These are phyloP conservation scores for Penicillium subrubescens DNA, from an alignment of 495 filamentous ascomycete genomes.

Conservation along the genomic window DNA sequence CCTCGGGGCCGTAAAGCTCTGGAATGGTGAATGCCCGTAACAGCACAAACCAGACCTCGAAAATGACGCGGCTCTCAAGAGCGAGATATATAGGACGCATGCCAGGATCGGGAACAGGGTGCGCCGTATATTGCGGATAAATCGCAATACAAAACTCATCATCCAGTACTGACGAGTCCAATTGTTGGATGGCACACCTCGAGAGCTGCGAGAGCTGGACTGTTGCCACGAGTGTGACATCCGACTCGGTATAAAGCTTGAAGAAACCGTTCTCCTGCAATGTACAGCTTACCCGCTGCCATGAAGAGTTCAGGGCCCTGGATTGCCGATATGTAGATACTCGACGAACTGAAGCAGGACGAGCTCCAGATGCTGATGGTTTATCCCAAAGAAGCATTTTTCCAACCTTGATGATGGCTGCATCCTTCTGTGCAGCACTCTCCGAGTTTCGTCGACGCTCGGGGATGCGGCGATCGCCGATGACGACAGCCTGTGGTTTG, in stretches of 20 bases:
- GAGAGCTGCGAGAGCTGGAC: conserved; percentile 90
- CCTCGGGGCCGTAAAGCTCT: conserved; percentile 76
- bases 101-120: conserved; percentile 54
- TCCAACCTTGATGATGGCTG: conserved; percentile 94
- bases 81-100: conserved; percentile 71
- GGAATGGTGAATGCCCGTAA: conserved; percentile 91
- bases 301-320: conserved; percentile 59
- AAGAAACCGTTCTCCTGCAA: conserved; percentile 95
- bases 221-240: conserved; percentile 73
- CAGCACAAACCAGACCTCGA: conserved; percentile 97
- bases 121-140: conserved; percentile 76
- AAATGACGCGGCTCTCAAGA: conserved; percentile 82
- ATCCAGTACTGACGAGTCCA: conserved; percentile 90
- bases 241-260: conserved; percentile 82
- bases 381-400: conserved; percentile 90
- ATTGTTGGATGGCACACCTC: conserved; percentile 82
- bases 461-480: conserved; percentile 51
- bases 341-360: conserved; percentile 42
- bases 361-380: conserved; percentile 45
- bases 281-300: conserved; percentile 89
- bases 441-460: conserved; percentile 64
- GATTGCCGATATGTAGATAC: conserved; percentile 58
- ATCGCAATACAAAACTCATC: conserved; percentile 95
- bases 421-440: conserved; percentile 65
- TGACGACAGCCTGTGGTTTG: conserved; percentile 59